Evolutionary conservation across 78 protist species (phyloP), one percentile per base, ranked within the genome.

Genomic region (Speleostelium caveatum): DNA sequence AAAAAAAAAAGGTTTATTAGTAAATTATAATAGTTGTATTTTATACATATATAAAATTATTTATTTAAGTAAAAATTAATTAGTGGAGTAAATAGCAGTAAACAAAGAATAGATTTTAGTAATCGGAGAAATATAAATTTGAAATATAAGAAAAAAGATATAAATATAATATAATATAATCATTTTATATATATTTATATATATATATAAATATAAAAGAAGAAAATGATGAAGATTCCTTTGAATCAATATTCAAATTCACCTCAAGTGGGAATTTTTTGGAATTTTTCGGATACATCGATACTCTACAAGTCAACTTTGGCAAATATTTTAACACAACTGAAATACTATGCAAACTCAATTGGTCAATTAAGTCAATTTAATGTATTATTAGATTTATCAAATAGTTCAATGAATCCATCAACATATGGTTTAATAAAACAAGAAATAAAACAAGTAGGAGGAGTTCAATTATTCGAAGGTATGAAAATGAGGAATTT

Each of bases 201-300:
- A n/a, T n/a, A n/a, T n/a, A n/a, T n/a, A n/a, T n/a, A n/a, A n/a
- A n/a, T n/a, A n/a, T n/a, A n/a, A n/a, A n/a, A n/a, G n/a, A n/a
- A n/a, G n/a, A n/a, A n/a, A n/a, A n/a, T n/a, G n/a, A n/a, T n/a
- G n/a, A n/a, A n/a, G n/a, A n/a, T n/a, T n/a, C n/a, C n/a, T n/a
- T n/a, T n/a, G n/a, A n/a, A n/a, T 58, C 63, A 58, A n/a, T 5
- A 58, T n/a, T 19, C 7, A 8, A 58, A 19, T n/a, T 19, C 16
- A 6, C 76, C 76, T 16, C 39, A 42, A 30, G 86, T 75, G 38
- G 86, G 86, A 38, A 42, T 75, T 19, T 75, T 75, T 62, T 75
- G 86, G 86, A 75, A 75, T 32, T 39, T 75, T 1, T 59, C 24
- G 24, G 86, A 75, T 30, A 65, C 86, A n/a, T 35, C 86, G 17